phyloP scores from a whole-genome alignment of 139 green algal species.

The Chlorella sorokiniana region DNA sequence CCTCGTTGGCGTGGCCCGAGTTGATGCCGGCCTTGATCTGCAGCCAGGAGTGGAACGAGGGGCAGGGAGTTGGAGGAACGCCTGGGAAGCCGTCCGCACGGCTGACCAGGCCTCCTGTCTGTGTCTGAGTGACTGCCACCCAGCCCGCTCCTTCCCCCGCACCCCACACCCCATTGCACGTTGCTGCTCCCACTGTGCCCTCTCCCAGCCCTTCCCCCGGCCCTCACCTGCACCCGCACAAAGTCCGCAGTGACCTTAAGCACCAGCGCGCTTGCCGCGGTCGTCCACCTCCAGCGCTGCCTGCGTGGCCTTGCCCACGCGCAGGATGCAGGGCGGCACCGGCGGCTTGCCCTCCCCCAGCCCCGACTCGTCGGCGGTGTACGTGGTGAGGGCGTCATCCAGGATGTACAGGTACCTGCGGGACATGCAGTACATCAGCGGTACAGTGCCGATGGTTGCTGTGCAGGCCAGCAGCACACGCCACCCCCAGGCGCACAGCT shows the following conservation, averaged over 20 bases:
- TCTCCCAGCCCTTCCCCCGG: not conserved
- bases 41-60: slow-evolving; percentile 32
- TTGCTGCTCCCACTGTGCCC: no score
- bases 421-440: not conserved
- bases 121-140: no score
- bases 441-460: not conserved
- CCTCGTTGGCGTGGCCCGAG: slow-evolving; percentile 40
- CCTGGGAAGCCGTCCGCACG: no score
- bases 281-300: slow-evolving; percentile 78
- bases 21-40: slow-evolving; percentile 39
- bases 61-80: not conserved
- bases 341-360: slow-evolving; percentile 46
- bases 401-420: slow-evolving; percentile 76
- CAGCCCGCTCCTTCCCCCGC: no score
- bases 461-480: not conserved
- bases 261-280: slow-evolving; percentile 29
- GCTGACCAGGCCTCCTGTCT: no score
- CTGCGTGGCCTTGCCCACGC: slow-evolving; percentile 36
- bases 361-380: slow-evolving; percentile 47
- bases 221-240: slow-evolving; percentile 71
- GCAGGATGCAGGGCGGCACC: slow-evolving; percentile 82
- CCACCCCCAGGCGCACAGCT: no score
- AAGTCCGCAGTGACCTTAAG: slow-evolving; percentile 72
- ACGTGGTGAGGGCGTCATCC: slow-evolving; percentile 71
- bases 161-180: no score